Evolutionary conservation across 345 rosid species (phyloP), one percentile per base, ranked within the genome.

Genomic region (Hibiscus syriacus): DNA sequence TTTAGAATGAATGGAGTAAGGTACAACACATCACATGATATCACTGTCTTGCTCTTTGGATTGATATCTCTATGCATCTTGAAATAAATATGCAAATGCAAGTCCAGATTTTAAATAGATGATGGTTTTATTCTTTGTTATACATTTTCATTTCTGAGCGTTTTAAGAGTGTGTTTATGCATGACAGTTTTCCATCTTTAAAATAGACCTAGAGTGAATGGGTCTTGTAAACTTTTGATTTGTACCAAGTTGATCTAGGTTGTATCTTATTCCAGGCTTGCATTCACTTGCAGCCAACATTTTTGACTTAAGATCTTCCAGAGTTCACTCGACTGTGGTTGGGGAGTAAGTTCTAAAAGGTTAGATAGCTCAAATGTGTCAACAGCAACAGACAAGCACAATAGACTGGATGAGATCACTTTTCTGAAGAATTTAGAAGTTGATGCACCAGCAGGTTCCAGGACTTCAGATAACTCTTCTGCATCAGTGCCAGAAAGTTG

Each of bases 341-440:
- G 67, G 66, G 48, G 73, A 75, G 39, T 4, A n/a, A 64, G 45
- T 41, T 39, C 65, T n/a, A 67, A 72, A 70, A 72, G 38, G 53
- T 67, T 81, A 50, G 80, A 76, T 70, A 68, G 54, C 13, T 67
- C 82, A 59, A 67, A 74, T 55, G 38, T 32, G 19, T 69, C 68
- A 65, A 43, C 34, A 68, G 63, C 70, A 68, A 80, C 81, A 77
- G 85, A 67, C 76, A 77, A 76, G 66, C 81, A 56, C 73, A 71
- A 41, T 36, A 77, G 38, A 34, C 12, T 32, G 69, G 79, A 74
- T 22, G 69, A 71, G 68, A 76, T 62, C 12, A 68, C 62, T 39
- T 25, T 19, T 70, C n/a, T 53, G 30, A 80, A 67, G 69, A 75
- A 71, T 48, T 74, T 59, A 46, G 80, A 27, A 55, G 80, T n/a